A percentile compares a stretch with the other conserved stretches of the same genome.
phyloP scores from a whole-genome alignment of 768 basidiomycete species.

The Lactarius hatsudake region DNA sequence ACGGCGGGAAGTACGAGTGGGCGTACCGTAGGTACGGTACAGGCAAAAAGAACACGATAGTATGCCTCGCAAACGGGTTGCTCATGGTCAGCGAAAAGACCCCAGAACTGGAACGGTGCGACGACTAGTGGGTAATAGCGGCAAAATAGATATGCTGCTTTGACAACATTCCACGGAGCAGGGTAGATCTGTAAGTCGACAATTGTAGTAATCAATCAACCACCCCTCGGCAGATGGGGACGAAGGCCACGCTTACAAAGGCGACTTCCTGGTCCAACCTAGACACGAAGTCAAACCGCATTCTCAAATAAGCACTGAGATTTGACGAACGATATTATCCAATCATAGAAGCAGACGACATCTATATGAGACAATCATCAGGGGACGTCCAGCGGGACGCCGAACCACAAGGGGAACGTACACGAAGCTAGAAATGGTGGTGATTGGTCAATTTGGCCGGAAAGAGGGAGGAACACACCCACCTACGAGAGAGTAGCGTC shows the following conservation, averaged over 20 bases:
- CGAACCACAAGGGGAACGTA: slow-evolving; percentile 2
- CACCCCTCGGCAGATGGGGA: not conserved
- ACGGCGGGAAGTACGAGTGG: not conserved
- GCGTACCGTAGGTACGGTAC: slow-evolving; percentile 17
- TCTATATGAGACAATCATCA: slow-evolving; percentile 13
- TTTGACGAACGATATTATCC: slow-evolving; percentile 25
- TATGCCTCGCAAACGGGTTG: not conserved
- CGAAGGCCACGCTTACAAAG: slow-evolving; percentile 3
- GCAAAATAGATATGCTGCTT: slow-evolving; percentile 23
- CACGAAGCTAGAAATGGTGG: slow-evolving; percentile 9
- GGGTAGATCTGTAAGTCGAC: slow-evolving; percentile 19
- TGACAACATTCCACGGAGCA: slow-evolving; percentile 15
- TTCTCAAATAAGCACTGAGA: not conserved
- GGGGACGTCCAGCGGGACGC: not conserved
- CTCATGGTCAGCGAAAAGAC: not conserved
- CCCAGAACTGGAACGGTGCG: slow-evolving; percentile 24
- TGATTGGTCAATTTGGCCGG: not conserved
- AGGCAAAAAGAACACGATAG: slow-evolving; percentile 15
- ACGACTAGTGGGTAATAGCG: slow-evolving; percentile 22
- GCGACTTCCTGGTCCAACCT: slow-evolving; percentile 22
- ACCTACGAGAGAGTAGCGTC: slow-evolving; percentile 18
- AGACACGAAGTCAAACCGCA: too few relatives aligned
- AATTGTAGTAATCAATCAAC: not conserved
- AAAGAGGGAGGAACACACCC: not conserved
- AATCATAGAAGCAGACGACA: slow-evolving; percentile 26